Base-by-base conservation (phyloP, 1,284 basidiomycete genomes). In the Puccinia coronata region DNA sequence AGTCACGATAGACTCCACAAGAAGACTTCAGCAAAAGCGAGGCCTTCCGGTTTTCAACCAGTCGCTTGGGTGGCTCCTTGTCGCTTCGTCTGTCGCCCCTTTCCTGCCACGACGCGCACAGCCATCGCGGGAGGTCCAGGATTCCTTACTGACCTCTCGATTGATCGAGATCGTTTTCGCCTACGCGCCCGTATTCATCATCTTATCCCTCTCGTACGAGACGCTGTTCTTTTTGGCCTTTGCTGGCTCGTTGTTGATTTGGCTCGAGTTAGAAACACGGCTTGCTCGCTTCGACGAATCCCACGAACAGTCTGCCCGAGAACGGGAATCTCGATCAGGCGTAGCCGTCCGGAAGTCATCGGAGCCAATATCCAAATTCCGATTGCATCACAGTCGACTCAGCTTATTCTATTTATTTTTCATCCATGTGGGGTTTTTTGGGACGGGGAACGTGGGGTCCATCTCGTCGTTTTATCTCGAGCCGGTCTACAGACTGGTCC, bases 341-440 rank as follows among this genome's bases (percentile, higher is more conserved):
- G 31, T n/a, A n/a, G 6, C n/a, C n/a, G n/a, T n/a, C n/a, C n/a
- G 47, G 39, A 49, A 51, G 49, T 39, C 36, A 0, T 20, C n/a
- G 6, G 51, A 23, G 18, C 72, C 76, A 31, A 55, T 47, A 41
- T 80, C 28, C 73, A 69, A 80, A 71, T 90, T 92, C 82, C 88
- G 87, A 70, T 85, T 87, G 41, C 91, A 91, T 57, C 92, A 94
- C 83, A 86, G 94, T 16, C 87, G 93, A 43, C 90, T 93, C 74
- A 92, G 92, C 0, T 82, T 95, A 31, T 92, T 93, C 85, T 95
- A 94, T 87, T 87, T 96, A 82, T 92, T 94, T 86, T 93, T 95
- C 84, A 91, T 95, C 3, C 93, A 96, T 84, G 90, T 93, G 70
- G 93, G 91, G 3, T 95, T 95, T 87, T 94, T 95, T 84, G 94